A percentile compares a stretch with the other conserved stretches of the same genome.
phyloP scores from a whole-genome alignment of 169 alveolate species.

The Eimeria necatrix region DNA sequence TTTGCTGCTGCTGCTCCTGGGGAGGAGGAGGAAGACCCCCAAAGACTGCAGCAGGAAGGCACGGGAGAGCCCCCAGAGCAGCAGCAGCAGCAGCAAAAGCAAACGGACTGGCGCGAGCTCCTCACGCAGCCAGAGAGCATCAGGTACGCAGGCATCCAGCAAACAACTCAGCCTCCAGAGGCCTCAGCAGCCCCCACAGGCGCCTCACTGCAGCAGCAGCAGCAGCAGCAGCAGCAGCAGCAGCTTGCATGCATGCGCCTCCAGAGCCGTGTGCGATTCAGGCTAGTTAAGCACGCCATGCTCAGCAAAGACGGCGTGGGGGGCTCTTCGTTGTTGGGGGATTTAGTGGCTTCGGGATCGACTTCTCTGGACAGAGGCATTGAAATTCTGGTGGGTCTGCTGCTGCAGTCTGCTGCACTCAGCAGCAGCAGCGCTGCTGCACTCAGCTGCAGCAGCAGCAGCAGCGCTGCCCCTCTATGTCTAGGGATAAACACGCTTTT shows the following conservation, averaged over 20 bases:
- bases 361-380: background rate
- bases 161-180: no score
- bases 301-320: slow-evolving; percentile 17
- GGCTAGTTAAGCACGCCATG: slow-evolving; percentile 7
- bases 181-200: no score
- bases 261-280: background rate
- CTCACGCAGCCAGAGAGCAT: background rate
- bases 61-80: background rate
- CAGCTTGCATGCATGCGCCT: background rate
- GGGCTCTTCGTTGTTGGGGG: slow-evolving; percentile 37
- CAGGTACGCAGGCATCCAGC: background rate
- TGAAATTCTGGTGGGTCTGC: background rate
- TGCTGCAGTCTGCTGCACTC: no score
- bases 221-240: no score
- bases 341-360: slow-evolving; percentile 28
- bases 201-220: no score
- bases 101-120: slow-evolving; percentile 6
- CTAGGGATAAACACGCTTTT: background rate
- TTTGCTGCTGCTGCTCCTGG: slow-evolving; percentile 28
- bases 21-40: slow-evolving; percentile 1
- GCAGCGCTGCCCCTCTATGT: no score
- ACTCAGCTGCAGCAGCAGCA: no score
- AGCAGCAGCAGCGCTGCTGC: background rate
- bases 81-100: slow-evolving; percentile 40
- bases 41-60: background rate